Conservation (phyloP, 2,329 filamentous ascomycete species). For the Trichoderma asperellum region DNA sequence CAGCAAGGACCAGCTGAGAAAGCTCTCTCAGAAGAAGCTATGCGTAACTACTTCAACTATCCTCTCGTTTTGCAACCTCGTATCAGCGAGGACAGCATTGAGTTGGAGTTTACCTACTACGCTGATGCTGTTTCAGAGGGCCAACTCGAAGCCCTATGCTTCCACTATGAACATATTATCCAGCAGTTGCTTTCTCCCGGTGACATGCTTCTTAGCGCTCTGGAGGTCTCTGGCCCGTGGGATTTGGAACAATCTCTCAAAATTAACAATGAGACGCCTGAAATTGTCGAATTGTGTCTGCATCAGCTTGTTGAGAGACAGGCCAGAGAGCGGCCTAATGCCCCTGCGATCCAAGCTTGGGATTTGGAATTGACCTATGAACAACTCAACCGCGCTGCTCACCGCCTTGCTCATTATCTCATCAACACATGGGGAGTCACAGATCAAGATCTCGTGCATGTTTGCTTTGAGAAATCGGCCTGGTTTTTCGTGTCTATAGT, state of each 20-base stretch:
- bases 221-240: slow-evolving; percentile 13
- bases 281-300: slow-evolving; percentile 26
- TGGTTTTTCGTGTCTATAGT: slow-evolving; percentile 33
- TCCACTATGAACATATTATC: slow-evolving; percentile 30
- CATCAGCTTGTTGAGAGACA: slow-evolving; percentile 28
- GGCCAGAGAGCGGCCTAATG: neutral
- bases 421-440: slow-evolving; percentile 15
- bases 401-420: slow-evolving; percentile 27
- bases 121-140: slow-evolving; percentile 17
- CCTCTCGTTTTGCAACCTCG: slow-evolving; percentile 30
- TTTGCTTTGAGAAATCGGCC: slow-evolving; percentile 40
- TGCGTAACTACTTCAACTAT: slow-evolving; percentile 32
- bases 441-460: slow-evolving; percentile 31
- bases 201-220: slow-evolving; percentile 10
- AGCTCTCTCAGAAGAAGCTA: slow-evolving; percentile 26
- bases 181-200: slow-evolving; percentile 26
- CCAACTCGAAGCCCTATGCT: slow-evolving; percentile 26
- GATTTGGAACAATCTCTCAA: slow-evolving; percentile 20
- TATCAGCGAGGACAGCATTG: slow-evolving; percentile 24
- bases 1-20: slow-evolving; percentile 18
- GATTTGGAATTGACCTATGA: slow-evolving; percentile 28
- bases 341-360: slow-evolving; percentile 29
- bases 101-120: slow-evolving; percentile 29
- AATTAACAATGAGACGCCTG: slow-evolving; percentile 15
- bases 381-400: slow-evolving; percentile 15